Percentiles rank a stretch among this genome's conserved stretches.
Conservation (phyloP, 2,329 filamentous ascomycete genomes). For the Grosmannia penicillata region DNA sequence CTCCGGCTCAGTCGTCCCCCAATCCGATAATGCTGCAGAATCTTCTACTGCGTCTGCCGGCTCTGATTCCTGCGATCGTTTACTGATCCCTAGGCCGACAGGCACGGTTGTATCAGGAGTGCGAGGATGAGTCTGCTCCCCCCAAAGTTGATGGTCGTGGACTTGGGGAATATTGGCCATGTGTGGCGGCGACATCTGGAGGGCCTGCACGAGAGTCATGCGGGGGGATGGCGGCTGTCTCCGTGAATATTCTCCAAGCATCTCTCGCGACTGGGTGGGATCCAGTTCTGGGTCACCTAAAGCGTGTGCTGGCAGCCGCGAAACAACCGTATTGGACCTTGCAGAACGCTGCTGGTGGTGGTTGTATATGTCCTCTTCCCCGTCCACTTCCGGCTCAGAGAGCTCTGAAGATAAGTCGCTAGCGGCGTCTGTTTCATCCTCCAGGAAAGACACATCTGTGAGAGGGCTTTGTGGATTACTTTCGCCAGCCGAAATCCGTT, state of each 20-base stretch:
- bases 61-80: background rate
- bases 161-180: constrained; percentile 21
- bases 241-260: constrained; percentile 4
- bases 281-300: constrained; percentile 15
- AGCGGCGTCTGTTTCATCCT: constrained; percentile 30
- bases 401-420: constrained; percentile 50
- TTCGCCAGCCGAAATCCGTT: constrained; percentile 23
- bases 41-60: too few relatives aligned
- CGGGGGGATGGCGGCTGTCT: constrained; percentile 26
- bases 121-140: constrained; percentile 29
- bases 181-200: constrained; percentile 27
- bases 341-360: constrained; percentile 12
- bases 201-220: constrained; percentile 32
- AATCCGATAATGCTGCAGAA: background rate
- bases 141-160: constrained; percentile 26
- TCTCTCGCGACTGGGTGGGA: constrained; percentile 4
- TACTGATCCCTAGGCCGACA: too few relatives aligned
- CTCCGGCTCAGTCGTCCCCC: background rate
- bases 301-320: constrained; percentile 21
- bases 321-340: constrained; percentile 17
- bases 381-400: constrained; percentile 31
- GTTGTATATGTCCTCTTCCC: constrained; percentile 11
- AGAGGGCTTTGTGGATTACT: constrained; percentile 16
- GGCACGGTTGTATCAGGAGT: too few relatives aligned
- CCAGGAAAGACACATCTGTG: constrained; percentile 28